A percentile compares a stretch with the other conserved stretches of the same genome.
Conservation (phyloP, 495 filamentous ascomycete genomes). For the Neurospora cerealis region DNA sequence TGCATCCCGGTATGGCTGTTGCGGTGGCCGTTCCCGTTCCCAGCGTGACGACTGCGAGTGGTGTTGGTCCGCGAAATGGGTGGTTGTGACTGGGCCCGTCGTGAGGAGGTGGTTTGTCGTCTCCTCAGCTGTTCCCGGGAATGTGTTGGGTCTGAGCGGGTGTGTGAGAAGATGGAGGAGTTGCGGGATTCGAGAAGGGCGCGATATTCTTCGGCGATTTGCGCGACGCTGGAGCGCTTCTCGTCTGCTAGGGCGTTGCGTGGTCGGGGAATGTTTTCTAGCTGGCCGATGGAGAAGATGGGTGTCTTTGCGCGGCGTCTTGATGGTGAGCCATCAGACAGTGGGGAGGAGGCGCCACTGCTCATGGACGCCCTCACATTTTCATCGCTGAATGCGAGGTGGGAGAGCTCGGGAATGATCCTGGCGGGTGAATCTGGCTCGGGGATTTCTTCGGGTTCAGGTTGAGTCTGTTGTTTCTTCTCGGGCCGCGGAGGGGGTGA, state of each 20-base stretch:
- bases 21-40: neutral
- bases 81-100: neutral
- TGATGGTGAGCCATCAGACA: constrained; percentile 7
- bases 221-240: constrained; percentile 28
- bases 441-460: constrained; percentile 6
- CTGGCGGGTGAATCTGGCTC: constrained; percentile 12
- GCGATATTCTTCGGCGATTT: constrained; percentile 37
- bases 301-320: constrained; percentile 34
- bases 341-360: constrained; percentile 8
- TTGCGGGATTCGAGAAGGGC: constrained; percentile 29
- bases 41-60: neutral
- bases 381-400: constrained; percentile 20
- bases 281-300: constrained; percentile 30
- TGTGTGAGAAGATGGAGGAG: constrained; percentile 9
- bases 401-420: constrained; percentile 31
- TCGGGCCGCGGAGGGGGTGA: neutral
- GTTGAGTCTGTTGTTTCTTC: neutral
- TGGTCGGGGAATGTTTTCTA: constrained; percentile 20
- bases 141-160: constrained; percentile 12
- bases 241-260: constrained; percentile 14
- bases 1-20: neutral
- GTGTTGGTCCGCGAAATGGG: neutral
- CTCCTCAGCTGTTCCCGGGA: neutral
- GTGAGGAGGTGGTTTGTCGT: neutral
- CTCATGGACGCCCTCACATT: neutral